Base-by-base conservation (phyloP, 2,329 filamentous ascomycete genomes). In the Penicillium sp. region DNA sequence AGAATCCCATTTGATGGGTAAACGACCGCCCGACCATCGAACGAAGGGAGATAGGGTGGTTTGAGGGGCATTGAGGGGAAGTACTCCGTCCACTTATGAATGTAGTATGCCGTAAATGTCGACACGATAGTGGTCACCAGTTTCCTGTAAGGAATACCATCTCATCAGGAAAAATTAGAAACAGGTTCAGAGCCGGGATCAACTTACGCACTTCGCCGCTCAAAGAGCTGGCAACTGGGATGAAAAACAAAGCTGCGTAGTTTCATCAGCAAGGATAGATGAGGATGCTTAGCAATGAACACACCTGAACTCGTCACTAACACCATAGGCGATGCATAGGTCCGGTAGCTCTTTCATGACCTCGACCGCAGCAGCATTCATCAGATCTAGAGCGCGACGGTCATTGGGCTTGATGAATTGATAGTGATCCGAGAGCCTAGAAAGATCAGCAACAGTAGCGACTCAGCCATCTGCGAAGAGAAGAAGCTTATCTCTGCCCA, bases 391-490 rank as follows among this genome's bases (percentile, higher is more conserved):
- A 0, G 92, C 94, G 58, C 90, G 83, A 33, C 81, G 81, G 72
- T 99, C 94, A 73, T 97, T 99, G 32, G 94, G 94, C 74, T 97
- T 99, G 63, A 86, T 80, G 67, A 97, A 97, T 18, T 77, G 77
- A 75, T 97, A 94, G 71, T 88, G 90, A 56, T 84, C 81, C 55
- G 90, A 92, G 62, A 97, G 85, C 66, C 90, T 95, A 56, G 15
- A 27, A 10, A 32, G 8, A 42, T 54, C 37, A 51, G 46, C 24
- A 46, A 10, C 44, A 24, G 23, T 33, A 12, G 5, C 10, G 26
- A 13, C 40, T 37, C 15, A 15, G 39, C 10, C 32, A 45, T 30
- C n/a, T n/a, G n/a, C 32, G 23, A 32, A 20, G 24, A 39, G 20
- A 33, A 7, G 18, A 10, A 6, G 9, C 45, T 27, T 36, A n/a